Conservation (phyloP, 1,284 basidiomycete species). For the Heimioporus punctisporus region DNA sequence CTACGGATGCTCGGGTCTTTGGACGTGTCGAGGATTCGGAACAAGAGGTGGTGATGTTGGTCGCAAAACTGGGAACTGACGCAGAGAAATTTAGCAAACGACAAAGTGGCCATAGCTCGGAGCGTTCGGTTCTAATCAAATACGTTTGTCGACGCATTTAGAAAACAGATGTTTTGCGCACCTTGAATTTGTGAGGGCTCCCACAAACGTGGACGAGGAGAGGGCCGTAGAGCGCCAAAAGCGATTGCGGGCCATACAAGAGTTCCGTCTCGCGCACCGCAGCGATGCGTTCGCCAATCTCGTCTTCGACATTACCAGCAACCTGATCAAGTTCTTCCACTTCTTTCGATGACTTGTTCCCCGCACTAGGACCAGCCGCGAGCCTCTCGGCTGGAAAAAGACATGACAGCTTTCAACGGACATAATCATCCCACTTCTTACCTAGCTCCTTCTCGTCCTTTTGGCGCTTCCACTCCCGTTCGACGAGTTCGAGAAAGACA, state of each 20-base stretch:
- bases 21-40: slow-evolving; percentile 93
- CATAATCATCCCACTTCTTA: slow-evolving; percentile 34
- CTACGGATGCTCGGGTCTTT: slow-evolving; percentile 89
- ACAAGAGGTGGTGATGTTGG: slow-evolving; percentile 83
- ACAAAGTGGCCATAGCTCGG: slow-evolving; percentile 85
- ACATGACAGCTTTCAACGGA: not conserved
- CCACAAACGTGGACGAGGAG: slow-evolving; percentile 92
- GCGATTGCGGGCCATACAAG: slow-evolving; percentile 82
- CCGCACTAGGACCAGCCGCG: slow-evolving; percentile 38
- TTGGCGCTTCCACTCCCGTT: slow-evolving; percentile 95
- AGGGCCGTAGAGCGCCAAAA: slow-evolving; percentile 88
- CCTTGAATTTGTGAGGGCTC: slow-evolving; percentile 87
- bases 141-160: slow-evolving; percentile 1
- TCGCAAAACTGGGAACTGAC: slow-evolving; percentile 96
- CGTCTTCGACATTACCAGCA: slow-evolving; percentile 97
- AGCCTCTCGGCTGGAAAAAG: slow-evolving; percentile 54
- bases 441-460: slow-evolving; percentile 89
- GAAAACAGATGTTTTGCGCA: slow-evolving; percentile 26
- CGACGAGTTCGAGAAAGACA: slow-evolving; percentile 96
- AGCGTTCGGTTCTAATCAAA: slow-evolving; percentile 80
- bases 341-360: slow-evolving; percentile 55
- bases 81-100: slow-evolving; percentile 97
- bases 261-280: slow-evolving; percentile 88
- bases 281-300: slow-evolving; percentile 93
- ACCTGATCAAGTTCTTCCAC: slow-evolving; percentile 96